Evolutionary conservation across 352 stramenopile genomes (phyloP).

Genomic region (Phytophthora kernoviae): DNA sequence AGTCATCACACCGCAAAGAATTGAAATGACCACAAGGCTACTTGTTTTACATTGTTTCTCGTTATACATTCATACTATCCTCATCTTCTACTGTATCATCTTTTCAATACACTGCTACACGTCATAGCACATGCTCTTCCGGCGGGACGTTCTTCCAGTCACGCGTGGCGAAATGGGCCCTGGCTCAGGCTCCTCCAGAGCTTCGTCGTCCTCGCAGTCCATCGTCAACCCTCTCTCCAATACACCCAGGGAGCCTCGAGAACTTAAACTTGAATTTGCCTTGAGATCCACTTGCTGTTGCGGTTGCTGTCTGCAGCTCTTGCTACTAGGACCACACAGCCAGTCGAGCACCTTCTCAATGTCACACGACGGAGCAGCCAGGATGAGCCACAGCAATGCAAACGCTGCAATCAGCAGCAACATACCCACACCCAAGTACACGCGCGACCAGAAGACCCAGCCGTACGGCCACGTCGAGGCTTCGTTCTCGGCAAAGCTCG

Average conservation of each 20-base stretch:
- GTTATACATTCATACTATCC: slow-evolving; percentile 10
- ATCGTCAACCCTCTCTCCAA: slow-evolving; percentile 15
- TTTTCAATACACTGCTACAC: slow-evolving; percentile 22
- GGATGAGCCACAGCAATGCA: slow-evolving; percentile 40
- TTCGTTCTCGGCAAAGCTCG: slow-evolving; percentile 23
- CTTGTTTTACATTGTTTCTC: slow-evolving; percentile 8
- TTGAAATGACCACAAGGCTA: slow-evolving; percentile 1
- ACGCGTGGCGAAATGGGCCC: slow-evolving; percentile 6
- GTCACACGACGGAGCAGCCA: slow-evolving; percentile 32
- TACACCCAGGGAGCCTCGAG: too few species aligned
- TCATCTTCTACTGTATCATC: slow-evolving; percentile 15
- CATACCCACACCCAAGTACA: slow-evolving; percentile 38
- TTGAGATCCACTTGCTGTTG: not conserved
- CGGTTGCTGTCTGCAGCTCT: slow-evolving; percentile 7
- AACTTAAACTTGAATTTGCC: too few species aligned
- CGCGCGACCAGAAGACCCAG: slow-evolving; percentile 43
- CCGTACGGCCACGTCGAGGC: slow-evolving; percentile 23
- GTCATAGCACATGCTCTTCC: slow-evolving; percentile 43
- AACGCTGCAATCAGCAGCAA: slow-evolving; percentile 40
- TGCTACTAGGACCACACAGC: slow-evolving; percentile 21
- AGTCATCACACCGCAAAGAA: too few species aligned
- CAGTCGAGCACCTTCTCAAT: slow-evolving; percentile 30
- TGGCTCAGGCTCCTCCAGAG: slow-evolving; percentile 20
- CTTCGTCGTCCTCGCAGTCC: not conserved
- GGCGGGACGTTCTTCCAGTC: slow-evolving; percentile 12